Evolutionary conservation across 2,329 filamentous ascomycete species (phyloP), one percentile per base, ranked within the genome.

Genomic region (Xenosphaeropsis pyriputrescens): DNA sequence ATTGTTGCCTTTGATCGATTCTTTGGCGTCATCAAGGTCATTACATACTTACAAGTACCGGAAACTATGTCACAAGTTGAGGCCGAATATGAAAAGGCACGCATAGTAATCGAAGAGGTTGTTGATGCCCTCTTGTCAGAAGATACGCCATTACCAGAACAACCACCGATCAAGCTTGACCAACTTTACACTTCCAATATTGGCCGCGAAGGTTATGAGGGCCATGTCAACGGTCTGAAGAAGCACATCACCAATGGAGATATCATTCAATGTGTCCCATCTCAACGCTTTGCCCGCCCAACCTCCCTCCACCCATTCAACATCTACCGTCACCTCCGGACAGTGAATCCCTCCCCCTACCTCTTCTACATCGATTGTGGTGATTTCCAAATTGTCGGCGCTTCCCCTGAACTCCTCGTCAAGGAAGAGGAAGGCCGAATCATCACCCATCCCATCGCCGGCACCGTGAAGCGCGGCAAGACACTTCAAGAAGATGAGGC

Each of bases 201-300:
- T 49, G 91, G 91, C 15, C 81, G 72, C 44, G 67, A 70, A 33
- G 91, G 91, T 29, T 98, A 98, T 62, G 86, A 95, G 62, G 65
- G 62, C n/a, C 89, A 96, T 56, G 91, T 98, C 39, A 79, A 72
- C 17, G 67, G 63, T 34, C 68, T 98, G 42, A 96, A 96, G 66
- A 70, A 85, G 60, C 89, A 96, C 65, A 96, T 98, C 50, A 71
- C 75, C 50, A 71, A 74, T 44, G 91, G 91, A 48, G 86, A 96
- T 64, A 96, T 98, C 55, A 96, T 98, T 61, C 91, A 98, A 59
- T 85, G 86, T 1, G 91, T 98, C 13, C 91, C 91, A 2, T 95
- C 86, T 32, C 91, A 98, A 62, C 77, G 91, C 37, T 84, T 96
- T 54, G 79, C 88, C 6, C 75, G 89, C 18, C 88, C 88, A 12